Conservation (phyloP, 768 basidiomycete genomes). For the Kwoniella sp. region DNA sequence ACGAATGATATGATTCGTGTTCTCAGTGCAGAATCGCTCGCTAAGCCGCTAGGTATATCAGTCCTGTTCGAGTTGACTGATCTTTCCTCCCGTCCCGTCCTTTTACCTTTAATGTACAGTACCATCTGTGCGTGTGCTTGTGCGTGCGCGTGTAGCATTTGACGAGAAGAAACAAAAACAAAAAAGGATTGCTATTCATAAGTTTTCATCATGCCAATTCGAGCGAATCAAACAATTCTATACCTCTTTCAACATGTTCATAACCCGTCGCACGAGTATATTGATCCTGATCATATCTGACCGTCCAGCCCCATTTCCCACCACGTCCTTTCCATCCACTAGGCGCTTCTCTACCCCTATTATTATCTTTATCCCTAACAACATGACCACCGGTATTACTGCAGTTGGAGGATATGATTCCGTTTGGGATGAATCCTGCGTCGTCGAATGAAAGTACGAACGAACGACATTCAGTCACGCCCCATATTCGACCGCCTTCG, state of each 20-base stretch:
- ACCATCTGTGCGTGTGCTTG: too few relatives aligned
- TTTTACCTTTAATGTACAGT: too few relatives aligned
- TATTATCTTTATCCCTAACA: background rate
- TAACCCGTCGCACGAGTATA: conserved; percentile 29
- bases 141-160: too few relatives aligned
- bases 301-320: conserved; percentile 45
- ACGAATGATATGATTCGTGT: too few relatives aligned
- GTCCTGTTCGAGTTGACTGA: too few relatives aligned
- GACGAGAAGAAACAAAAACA: too few relatives aligned
- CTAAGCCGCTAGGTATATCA: too few relatives aligned
- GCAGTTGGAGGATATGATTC: conserved; percentile 23
- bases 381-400: background rate
- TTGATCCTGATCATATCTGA: conserved; percentile 30
- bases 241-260: conserved; percentile 29
- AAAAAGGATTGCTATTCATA: too few relatives aligned
- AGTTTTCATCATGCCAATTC: background rate
- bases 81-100: too few relatives aligned
- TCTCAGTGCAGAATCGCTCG: too few relatives aligned
- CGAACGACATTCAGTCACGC: conserved; percentile 40
- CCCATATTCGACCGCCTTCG: conserved; percentile 43
- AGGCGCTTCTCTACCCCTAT: conserved; percentile 24
- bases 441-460: conserved; percentile 46
- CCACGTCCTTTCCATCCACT: conserved; percentile 40
- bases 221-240: conserved; percentile 37
- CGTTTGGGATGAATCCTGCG: conserved; percentile 20